Evolutionary conservation across 345 rosid species (phyloP), one percentile per base, ranked within the genome.

Genomic region (Populus euphratica): DNA sequence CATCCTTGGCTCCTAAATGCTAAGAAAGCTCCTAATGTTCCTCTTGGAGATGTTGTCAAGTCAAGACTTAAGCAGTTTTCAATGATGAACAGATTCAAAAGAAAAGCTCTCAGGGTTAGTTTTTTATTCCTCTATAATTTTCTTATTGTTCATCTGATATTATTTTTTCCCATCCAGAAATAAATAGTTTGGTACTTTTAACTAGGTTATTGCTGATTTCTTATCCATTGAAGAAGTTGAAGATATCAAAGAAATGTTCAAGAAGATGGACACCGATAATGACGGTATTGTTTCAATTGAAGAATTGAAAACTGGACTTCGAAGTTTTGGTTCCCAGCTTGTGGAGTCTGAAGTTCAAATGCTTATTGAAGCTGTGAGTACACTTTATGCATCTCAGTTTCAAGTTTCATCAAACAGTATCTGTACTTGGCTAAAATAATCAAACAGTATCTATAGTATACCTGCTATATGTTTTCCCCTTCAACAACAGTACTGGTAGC

Each of bases 1-100:
- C 99, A 96, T 83, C 86, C 97, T 54, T 96, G 98, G 99, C 91
- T 96, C 86, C 97, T 87, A 84, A 96, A 96, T 85, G 99, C 99
- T 50, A 96, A 90, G 86, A 96, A 94, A 78, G 98, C 97, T 81
- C 93, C 99, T 50, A 91, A 96, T 86, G 91, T 91, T 74, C 96
- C 96, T 81, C 99, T 94, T 74, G 99, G 99, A 66, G 99, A 96
- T 88, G 98, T 90, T 82, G 99, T 96, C 78, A 96, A 90, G 85
- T 87, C 99, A 56, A 90, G 99, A 83, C 91, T 96, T 49, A 94
- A 94, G 87, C 99, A 96, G 76, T 96, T 96, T 84, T 96, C 99
- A 33, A 90, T 94, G 93, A 96, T 94, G 99, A 96, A 96, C 89
- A 89, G 98, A 90, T 96, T 96, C 91, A 96, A 96, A 88, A 94